Conservation (phyloP, 225 moss, liverwort and hornwort genomes). For the Anthoceros angustus region DNA sequence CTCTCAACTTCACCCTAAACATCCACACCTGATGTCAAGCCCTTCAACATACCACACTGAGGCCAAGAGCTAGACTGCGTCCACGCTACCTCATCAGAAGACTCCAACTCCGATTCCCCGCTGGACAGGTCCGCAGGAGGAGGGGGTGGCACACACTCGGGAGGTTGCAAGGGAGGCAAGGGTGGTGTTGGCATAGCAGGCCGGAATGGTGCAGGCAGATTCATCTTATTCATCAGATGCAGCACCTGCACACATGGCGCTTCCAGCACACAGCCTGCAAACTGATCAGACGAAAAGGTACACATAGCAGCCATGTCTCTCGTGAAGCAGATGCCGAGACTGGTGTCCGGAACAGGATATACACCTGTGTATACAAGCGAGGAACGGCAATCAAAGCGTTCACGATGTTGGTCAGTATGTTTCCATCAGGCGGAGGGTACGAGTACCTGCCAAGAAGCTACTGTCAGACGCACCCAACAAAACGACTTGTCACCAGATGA, state of each 20-base stretch:
- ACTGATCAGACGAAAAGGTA: conserved; percentile 41
- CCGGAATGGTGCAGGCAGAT: conserved; percentile 89
- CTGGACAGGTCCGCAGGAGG: conserved; percentile 79
- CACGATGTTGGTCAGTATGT: conserved; percentile 90
- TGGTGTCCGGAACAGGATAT: background rate
- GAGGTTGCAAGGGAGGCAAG: conserved; percentile 54
- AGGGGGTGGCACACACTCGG: conserved; percentile 31
- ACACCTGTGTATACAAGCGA: conserved; percentile 88
- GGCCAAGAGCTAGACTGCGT: background rate
- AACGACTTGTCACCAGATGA: background rate
- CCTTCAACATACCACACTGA: too few species aligned
- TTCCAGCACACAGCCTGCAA: conserved; percentile 47
- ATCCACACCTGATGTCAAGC: too few species aligned
- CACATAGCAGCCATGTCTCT: background rate
- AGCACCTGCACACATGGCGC: conserved; percentile 68
- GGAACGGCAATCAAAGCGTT: conserved; percentile 86
- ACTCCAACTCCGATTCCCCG: conserved; percentile 94
- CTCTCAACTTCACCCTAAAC: background rate
- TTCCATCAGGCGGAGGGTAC: conserved; percentile 92
- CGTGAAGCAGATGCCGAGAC: background rate
- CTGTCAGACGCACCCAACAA: background rate
- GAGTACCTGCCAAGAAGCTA: conserved; percentile 44
- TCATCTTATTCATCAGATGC: conserved; percentile 99
- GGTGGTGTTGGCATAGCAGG: conserved; percentile 71
- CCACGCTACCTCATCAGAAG: conserved; percentile 50